A percentile compares a stretch with the other conserved stretches of the same genome.
These are phyloP conservation scores for Tylopilus intermedius DNA, from an alignment of 768 basidiomycete species.

Conservation along the genomic window DNA sequence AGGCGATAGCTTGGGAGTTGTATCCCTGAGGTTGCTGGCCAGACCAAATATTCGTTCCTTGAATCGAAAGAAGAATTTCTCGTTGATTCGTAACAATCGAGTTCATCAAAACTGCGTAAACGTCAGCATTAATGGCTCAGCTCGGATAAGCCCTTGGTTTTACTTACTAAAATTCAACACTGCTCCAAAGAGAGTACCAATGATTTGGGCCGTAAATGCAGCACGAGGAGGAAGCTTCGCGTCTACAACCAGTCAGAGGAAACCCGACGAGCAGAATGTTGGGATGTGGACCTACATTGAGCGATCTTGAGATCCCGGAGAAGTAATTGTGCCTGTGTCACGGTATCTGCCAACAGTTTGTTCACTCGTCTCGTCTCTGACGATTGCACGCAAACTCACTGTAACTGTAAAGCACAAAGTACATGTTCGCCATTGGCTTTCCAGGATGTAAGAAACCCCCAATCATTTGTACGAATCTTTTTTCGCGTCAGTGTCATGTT, in stretches of 20 bases:
- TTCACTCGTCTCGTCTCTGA: constrained; percentile 45
- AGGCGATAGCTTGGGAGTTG: constrained; percentile 34
- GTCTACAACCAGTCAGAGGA: constrained; percentile 20
- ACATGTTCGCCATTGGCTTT: constrained; percentile 44
- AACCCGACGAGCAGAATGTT: constrained; percentile 36
- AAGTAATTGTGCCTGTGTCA: constrained; percentile 46
- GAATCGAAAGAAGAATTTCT: constrained; percentile 47
- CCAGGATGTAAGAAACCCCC: constrained; percentile 34
- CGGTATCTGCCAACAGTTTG: constrained; percentile 40
- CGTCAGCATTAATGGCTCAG: constrained; percentile 40
- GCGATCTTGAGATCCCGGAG: constrained; percentile 52
- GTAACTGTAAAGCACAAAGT: constrained; percentile 42
- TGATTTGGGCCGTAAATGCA: constrained; percentile 60
- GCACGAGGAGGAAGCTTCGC: constrained; percentile 63
- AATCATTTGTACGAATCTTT: constrained; percentile 36
- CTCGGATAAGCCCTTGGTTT: background rate
- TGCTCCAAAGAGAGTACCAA: constrained; percentile 24
- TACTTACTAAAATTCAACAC: constrained; percentile 51
- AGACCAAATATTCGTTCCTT: constrained; percentile 43
- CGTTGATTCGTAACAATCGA: constrained; percentile 49
- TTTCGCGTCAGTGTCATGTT: background rate
- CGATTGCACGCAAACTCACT: constrained; percentile 27
- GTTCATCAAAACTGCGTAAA: constrained; percentile 45
- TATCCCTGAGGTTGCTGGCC: constrained; percentile 30
- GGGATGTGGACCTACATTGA: constrained; percentile 16